Percentiles rank a stretch among this genome's conserved stretches.
phyloP scores from a whole-genome alignment of 495 filamentous ascomycete species.

The Rhypophila decipiens region DNA sequence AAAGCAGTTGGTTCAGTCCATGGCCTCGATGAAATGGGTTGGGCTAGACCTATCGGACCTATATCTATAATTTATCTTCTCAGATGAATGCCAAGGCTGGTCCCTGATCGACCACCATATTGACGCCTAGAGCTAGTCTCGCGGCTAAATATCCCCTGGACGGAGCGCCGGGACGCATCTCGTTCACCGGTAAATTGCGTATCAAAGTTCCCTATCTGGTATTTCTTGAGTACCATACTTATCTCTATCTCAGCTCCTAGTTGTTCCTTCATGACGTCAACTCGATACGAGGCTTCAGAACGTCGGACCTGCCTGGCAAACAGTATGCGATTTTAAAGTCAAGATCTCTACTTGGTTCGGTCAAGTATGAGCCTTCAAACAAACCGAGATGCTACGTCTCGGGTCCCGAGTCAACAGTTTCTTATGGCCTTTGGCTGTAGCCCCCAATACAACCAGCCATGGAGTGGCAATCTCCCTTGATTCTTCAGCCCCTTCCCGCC shows the following conservation, averaged over 20 bases:
- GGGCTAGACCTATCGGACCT: conserved; percentile 2
- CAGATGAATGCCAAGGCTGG: conserved; percentile 3
- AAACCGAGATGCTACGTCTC: too few relatives aligned
- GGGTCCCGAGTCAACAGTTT: too few relatives aligned
- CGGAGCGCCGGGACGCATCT: conserved; percentile 23
- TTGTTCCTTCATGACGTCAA: not conserved
- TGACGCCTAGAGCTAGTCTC: conserved; percentile 14
- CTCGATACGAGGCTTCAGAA: too few relatives aligned
- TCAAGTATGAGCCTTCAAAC: too few relatives aligned
- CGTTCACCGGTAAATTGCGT: conserved; percentile 15
- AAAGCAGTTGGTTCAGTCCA: too few relatives aligned
- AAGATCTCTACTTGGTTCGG: too few relatives aligned
- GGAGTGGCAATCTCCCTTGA: not conserved
- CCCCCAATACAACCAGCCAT: not conserved
- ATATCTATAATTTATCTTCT: not conserved
- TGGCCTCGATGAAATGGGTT: not conserved
- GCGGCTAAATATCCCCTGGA: conserved; percentile 19
- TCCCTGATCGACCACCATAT: conserved; percentile 4
- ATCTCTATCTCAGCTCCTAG: not conserved
- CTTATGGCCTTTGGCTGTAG: not conserved
- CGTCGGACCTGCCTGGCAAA: too few relatives aligned
- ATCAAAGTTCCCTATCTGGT: conserved; percentile 3
- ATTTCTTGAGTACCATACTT: conserved; percentile 5
- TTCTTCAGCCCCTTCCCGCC: conserved; percentile 1
- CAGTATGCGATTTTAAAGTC: too few relatives aligned